Conservation (phyloP, 495 filamentous ascomycete genomes). For the Lophium mytilinum region DNA sequence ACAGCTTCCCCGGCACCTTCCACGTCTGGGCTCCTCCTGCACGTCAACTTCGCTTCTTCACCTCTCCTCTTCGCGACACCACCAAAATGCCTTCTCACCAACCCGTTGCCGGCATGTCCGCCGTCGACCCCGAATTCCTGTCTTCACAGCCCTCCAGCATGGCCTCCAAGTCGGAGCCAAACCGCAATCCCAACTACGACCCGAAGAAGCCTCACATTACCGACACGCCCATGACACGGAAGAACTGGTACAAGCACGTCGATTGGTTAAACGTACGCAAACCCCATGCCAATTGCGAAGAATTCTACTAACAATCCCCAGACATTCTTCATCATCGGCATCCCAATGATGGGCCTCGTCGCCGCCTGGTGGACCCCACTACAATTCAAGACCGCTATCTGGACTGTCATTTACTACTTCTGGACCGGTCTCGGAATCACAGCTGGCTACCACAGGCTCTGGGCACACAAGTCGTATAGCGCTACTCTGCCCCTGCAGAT, state of each 20-base stretch:
- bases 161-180: conserved; percentile 33
- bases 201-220: conserved; percentile 43
- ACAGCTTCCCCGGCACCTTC: background rate
- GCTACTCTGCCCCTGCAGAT: conserved; percentile 82
- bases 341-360: conserved; percentile 70
- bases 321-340: conserved; percentile 74
- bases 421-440: conserved; percentile 21
- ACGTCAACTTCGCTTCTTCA: background rate
- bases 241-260: conserved; percentile 95
- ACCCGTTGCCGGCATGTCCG: conserved; percentile 28
- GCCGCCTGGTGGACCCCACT: conserved; percentile 77
- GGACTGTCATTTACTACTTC: conserved; percentile 39
- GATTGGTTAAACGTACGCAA: conserved; percentile 57
- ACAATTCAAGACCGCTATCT: conserved; percentile 65
- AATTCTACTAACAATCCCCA: conserved; percentile 43
- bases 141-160: conserved; percentile 28
- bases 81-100: conserved; percentile 30
- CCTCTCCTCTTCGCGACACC: conserved; percentile 3
- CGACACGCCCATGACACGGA: conserved; percentile 58
- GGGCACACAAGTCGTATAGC: conserved; percentile 77
- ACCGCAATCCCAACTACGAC: conserved; percentile 34
- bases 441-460: conserved; percentile 28
- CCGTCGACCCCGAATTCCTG: conserved; percentile 31
- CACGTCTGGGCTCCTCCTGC: background rate
- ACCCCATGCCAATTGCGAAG: background rate